These are phyloP conservation scores for Termitomyces sp. DNA, from an alignment of 768 basidiomycete genomes.

Conservation along the genomic window DNA sequence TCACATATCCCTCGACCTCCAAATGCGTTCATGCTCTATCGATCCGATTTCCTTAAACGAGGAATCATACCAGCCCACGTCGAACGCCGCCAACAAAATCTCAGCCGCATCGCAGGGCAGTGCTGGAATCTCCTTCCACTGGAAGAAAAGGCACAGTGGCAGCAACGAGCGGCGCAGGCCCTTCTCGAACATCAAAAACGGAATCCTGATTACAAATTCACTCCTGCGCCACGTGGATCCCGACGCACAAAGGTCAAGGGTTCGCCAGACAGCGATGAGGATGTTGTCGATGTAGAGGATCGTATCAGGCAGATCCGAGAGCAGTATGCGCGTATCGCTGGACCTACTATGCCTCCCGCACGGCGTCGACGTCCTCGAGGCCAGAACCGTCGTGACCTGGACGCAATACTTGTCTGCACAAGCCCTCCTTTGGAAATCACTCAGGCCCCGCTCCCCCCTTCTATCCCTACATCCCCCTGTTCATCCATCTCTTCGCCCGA, in stretches of 20 bases:
- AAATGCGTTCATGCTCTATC: slow-evolving; percentile 83
- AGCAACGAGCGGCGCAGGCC: slow-evolving; percentile 40
- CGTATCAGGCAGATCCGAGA: slow-evolving; percentile 31
- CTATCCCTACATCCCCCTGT: slow-evolving; percentile 13
- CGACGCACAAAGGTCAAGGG: slow-evolving; percentile 27
- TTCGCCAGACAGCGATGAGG: slow-evolving; percentile 12
- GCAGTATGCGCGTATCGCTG: slow-evolving; percentile 26
- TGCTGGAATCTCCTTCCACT: slow-evolving; percentile 58
- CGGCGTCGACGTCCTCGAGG: slow-evolving; percentile 28
- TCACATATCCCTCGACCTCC: slow-evolving; percentile 67
- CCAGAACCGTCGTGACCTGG: slow-evolving; percentile 16
- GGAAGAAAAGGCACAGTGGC: slow-evolving; percentile 45
- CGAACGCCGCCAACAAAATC: slow-evolving; percentile 69
- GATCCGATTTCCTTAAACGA: slow-evolving; percentile 57
- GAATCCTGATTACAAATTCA: slow-evolving; percentile 63
- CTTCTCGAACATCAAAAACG: slow-evolving; percentile 42
- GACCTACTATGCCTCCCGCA: slow-evolving; percentile 30
- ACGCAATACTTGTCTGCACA: background rate
- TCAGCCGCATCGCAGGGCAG: slow-evolving; percentile 66
- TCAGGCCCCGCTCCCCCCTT: slow-evolving; percentile 6
- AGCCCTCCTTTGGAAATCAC: slow-evolving; percentile 4
- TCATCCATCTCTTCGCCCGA: slow-evolving; percentile 12
- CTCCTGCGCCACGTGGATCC: slow-evolving; percentile 39
- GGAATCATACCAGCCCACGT: slow-evolving; percentile 41
- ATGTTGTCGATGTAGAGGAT: slow-evolving; percentile 16